Conservation (phyloP, 805 yeast genomes). For the Hagleromyces aurorensis region DNA sequence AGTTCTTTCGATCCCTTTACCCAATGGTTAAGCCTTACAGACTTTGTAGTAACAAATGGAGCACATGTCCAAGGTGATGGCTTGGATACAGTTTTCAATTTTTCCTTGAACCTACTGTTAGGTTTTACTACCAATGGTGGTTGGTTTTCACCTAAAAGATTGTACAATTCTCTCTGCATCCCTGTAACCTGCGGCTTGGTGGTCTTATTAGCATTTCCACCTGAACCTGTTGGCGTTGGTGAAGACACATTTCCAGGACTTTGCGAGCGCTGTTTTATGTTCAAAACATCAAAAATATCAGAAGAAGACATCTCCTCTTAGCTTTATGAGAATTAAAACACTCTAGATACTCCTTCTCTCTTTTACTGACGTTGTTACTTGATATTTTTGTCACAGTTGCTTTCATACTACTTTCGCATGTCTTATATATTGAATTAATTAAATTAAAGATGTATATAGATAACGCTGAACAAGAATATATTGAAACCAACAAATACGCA, state of each 20-base stretch:
- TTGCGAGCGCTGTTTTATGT: conserved; percentile 40
- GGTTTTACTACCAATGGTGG: conserved; percentile 66
- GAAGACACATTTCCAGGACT: conserved; percentile 15
- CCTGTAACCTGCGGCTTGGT: conserved; percentile 41
- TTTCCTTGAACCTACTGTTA: conserved; percentile 51
- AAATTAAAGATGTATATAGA: too few species aligned
- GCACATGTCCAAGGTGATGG: conserved; percentile 79
- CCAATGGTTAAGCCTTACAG: conserved; percentile 73
- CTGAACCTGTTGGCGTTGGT: conserved; percentile 14
- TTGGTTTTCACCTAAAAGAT: conserved; percentile 82
- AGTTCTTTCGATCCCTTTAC: conserved; percentile 59
- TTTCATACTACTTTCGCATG: neutral
- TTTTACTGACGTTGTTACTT: neutral
- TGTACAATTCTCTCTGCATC: conserved; percentile 83
- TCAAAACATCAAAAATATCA: conserved; percentile 71
- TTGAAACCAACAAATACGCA: too few species aligned
- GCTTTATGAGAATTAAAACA: too few species aligned
- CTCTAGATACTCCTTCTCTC: conserved; percentile 12
- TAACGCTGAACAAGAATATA: too few species aligned
- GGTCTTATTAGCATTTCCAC: conserved; percentile 9
- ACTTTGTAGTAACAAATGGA: conserved; percentile 50
- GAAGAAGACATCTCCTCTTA: conserved; percentile 41
- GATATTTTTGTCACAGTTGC: neutral
- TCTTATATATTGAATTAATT: too few species aligned
- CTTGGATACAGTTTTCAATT: conserved; percentile 49